phyloP scores from a whole-genome alignment of 2,329 filamentous ascomycete genomes.

The Conoideocrella luteorostrata region DNA sequence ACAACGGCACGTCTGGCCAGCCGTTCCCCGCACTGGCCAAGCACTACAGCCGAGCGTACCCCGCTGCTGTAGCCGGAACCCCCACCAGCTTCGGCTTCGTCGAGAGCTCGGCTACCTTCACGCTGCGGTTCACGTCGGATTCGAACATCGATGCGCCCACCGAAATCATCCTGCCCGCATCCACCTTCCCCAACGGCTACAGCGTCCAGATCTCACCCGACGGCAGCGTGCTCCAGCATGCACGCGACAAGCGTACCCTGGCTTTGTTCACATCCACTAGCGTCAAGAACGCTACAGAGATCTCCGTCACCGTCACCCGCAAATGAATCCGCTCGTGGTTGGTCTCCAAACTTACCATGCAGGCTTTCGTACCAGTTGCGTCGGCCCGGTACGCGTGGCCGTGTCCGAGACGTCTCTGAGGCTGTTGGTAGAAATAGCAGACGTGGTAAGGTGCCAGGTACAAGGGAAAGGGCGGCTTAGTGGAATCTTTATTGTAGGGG shows the following conservation, averaged over 20 bases:
- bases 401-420: no score
- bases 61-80: slow-evolving; percentile 12
- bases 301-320: slow-evolving; percentile 6
- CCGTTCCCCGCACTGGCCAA: slow-evolving; percentile 11
- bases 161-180: slow-evolving; percentile 12
- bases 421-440: no score
- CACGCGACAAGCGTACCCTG: slow-evolving; percentile 9
- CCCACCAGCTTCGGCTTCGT: slow-evolving; percentile 12
- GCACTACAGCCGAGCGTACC: slow-evolving; percentile 14
- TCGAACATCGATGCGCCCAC: slow-evolving; percentile 11
- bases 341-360: no score
- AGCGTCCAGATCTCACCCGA: slow-evolving; percentile 7
- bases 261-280: slow-evolving; percentile 10
- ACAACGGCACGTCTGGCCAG: slow-evolving; percentile 10
- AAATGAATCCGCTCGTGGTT: no score
- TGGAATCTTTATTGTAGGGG: no score
- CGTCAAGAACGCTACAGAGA: neutral
- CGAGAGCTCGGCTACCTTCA: slow-evolving; percentile 8
- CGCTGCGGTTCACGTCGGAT: slow-evolving; percentile 10
- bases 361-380: no score
- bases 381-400: no score
- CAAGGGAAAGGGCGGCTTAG: no score
- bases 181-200: slow-evolving; percentile 11
- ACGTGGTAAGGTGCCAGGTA: no score
- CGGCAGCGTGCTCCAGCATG: slow-evolving; percentile 7